Evolutionary conservation across 495 filamentous ascomycete genomes (phyloP), one percentile per base, ranked within the genome.

Genomic region (Glutinoglossum americanum): DNA sequence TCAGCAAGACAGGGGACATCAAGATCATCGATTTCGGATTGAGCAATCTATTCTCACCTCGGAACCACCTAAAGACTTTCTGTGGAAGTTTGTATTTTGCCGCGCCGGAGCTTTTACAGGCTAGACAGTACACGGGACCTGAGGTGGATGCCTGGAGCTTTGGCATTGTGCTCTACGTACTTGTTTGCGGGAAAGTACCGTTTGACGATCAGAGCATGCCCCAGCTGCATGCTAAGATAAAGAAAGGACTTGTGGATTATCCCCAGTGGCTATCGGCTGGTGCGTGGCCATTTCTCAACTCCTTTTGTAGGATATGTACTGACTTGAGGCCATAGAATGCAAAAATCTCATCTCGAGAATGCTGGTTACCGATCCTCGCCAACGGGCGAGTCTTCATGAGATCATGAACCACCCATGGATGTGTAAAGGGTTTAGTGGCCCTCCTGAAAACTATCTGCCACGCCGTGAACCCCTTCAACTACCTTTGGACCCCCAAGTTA

Each of bases 171-270:
- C 74, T 99, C 23, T 99, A 97, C 63, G 92, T 99, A 54, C 70
- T 99, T 54, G 92, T 97, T 10, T 99, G 92, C 68, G 92, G 92
- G 9, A 99, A 96, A 68, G 92, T 99, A 4, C 92, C 92, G 1
- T 99, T 99, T 66, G 92, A 99, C 66, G 92, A 99, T 63, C 92
- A 99, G 69, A 95, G 89, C 71, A 98, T 98, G 92, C 92, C 89
- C 27, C 88, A 94, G 60, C 73, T 99, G 51, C 92, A 99, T 73
- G 89, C 89, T 28, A 97, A 99, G 75, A 99, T 99, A 68, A 99
- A 99, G 72, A 92, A 93, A 65, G 92, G 92, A 44, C 71, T 82
- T 21, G 93, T 99, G 23, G 92, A 99, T 66, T 99, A 96, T 68
- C 92, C 93, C 17, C 83, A 80, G 53, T 96, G 93, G 75, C 79